Conservation (phyloP, 257 asterid species). For the Forsythia viridissima region DNA sequence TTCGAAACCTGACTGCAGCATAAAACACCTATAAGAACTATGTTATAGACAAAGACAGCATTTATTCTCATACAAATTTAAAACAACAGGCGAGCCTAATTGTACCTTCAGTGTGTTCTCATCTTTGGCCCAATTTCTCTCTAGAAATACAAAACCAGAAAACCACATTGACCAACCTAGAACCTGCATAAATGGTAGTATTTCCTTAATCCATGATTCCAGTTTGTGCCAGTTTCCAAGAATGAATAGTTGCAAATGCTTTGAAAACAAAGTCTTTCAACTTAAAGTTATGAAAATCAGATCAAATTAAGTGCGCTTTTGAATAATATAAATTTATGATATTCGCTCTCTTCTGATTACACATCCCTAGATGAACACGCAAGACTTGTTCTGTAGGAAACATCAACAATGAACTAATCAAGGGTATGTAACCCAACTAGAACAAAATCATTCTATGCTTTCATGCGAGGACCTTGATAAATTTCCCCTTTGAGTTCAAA, state of each 20-base stretch:
- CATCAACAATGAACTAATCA: background rate
- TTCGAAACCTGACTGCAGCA: slow-evolving; percentile 63
- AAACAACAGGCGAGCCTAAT: slow-evolving; percentile 9
- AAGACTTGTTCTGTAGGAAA: background rate
- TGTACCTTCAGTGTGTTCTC: slow-evolving; percentile 64
- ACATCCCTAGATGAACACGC: background rate
- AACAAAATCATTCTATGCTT: background rate
- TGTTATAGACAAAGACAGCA: slow-evolving; percentile 14
- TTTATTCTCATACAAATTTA: slow-evolving; percentile 16
- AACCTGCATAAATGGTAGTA: slow-evolving; percentile 45
- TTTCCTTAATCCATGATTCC: background rate
- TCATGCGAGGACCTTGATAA: background rate
- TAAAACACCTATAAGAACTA: slow-evolving; percentile 22
- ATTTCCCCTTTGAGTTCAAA: background rate
- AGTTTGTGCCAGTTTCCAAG: background rate
- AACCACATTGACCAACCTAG: slow-evolving; percentile 94
- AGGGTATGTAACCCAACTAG: background rate
- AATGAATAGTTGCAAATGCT: background rate
- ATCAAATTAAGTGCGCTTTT: background rate
- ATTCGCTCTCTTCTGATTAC: background rate
- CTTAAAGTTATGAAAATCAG: background rate
- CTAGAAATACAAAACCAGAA: slow-evolving; percentile 61
- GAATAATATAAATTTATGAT: background rate
- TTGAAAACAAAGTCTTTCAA: background rate
- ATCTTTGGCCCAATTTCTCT: slow-evolving; percentile 77